phyloP scores from a whole-genome alignment of 805 yeast species.

The Helenozyma baotianmanensis region DNA sequence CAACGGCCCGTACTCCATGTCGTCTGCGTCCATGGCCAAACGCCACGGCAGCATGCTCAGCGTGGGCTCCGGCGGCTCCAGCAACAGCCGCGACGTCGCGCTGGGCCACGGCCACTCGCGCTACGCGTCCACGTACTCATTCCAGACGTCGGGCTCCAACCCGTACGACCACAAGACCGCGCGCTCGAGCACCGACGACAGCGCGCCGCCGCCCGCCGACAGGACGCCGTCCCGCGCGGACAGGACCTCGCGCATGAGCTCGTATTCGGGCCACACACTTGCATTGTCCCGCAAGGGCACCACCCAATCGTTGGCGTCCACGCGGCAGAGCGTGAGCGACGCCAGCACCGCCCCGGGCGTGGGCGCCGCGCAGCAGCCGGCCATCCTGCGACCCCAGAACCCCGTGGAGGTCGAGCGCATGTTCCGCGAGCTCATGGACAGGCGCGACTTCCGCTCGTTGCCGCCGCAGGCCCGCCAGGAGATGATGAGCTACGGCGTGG shows the following conservation, averaged over 20 bases:
- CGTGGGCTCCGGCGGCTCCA: slow-evolving; percentile 5
- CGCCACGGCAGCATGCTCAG: slow-evolving; percentile 8
- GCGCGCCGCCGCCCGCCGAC: background rate
- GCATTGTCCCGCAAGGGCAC: slow-evolving; percentile 6
- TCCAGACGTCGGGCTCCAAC: slow-evolving; percentile 22
- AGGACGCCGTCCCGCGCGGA: slow-evolving; percentile 5
- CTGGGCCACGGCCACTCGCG: slow-evolving; percentile 24
- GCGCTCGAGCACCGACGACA: slow-evolving; percentile 8
- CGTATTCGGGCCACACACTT: slow-evolving; percentile 4
- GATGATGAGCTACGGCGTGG: slow-evolving; percentile 67
- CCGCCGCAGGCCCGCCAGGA: slow-evolving; percentile 73
- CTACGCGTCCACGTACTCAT: slow-evolving; percentile 37
- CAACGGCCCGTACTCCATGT: slow-evolving; percentile 1
- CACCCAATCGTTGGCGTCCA: slow-evolving; percentile 1
- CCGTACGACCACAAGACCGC: slow-evolving; percentile 27
- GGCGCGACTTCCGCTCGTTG: slow-evolving; percentile 68
- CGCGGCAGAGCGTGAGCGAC: background rate
- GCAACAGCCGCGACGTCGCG: slow-evolving; percentile 7
- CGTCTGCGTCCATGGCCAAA: slow-evolving; percentile 2
- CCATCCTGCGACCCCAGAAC: slow-evolving; percentile 63
- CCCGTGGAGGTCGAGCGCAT: slow-evolving; percentile 63
- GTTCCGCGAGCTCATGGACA: slow-evolving; percentile 77
- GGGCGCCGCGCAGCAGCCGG: slow-evolving; percentile 16
- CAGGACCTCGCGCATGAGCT: slow-evolving; percentile 2
- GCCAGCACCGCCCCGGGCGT: slow-evolving; percentile 1